Percentiles rank a stretch among this genome's conserved stretches.
Evolutionary conservation across 768 basidiomycete species (phyloP).

Genomic region (Dioszegia hungarica): DNA sequence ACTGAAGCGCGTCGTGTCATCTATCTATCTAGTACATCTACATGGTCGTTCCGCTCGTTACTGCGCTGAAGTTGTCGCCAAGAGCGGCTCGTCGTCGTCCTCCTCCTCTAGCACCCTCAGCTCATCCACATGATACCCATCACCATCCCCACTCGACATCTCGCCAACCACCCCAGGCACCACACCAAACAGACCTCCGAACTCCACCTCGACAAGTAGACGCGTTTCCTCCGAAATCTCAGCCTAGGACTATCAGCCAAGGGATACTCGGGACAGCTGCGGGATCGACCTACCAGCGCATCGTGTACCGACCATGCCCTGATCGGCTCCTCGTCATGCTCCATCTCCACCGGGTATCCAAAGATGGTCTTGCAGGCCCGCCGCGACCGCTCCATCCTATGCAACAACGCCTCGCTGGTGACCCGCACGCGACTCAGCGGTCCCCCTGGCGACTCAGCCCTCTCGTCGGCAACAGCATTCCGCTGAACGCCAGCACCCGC

Average conservation of each 20-base stretch:
- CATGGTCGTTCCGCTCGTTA: too few species aligned
- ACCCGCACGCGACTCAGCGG: neutral
- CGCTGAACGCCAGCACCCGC: too few species aligned
- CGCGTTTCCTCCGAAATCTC: conserved; percentile 29
- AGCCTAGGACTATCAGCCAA: conserved; percentile 12
- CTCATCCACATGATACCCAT: neutral
- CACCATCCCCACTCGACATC: neutral
- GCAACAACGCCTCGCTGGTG: conserved; percentile 4
- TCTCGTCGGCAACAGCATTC: too few species aligned
- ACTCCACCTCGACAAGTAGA: conserved; percentile 32
- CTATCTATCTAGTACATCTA: too few species aligned
- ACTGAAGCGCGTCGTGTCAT: too few species aligned
- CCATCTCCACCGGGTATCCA: conserved; percentile 20
- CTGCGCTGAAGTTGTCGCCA: too few species aligned
- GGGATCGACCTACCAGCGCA: conserved; percentile 29
- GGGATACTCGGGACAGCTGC: neutral
- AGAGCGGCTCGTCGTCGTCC: too few species aligned
- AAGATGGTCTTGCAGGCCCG: conserved; percentile 20
- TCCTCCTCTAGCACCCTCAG: too few species aligned
- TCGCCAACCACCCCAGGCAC: neutral
- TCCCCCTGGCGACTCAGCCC: neutral
- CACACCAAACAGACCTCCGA: conserved; percentile 17
- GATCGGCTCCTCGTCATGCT: conserved; percentile 24
- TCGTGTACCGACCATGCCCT: conserved; percentile 29
- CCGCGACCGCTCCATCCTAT: conserved; percentile 11